Conservation (phyloP, 306 rosid species). For the Begonia loranthoides region DNA sequence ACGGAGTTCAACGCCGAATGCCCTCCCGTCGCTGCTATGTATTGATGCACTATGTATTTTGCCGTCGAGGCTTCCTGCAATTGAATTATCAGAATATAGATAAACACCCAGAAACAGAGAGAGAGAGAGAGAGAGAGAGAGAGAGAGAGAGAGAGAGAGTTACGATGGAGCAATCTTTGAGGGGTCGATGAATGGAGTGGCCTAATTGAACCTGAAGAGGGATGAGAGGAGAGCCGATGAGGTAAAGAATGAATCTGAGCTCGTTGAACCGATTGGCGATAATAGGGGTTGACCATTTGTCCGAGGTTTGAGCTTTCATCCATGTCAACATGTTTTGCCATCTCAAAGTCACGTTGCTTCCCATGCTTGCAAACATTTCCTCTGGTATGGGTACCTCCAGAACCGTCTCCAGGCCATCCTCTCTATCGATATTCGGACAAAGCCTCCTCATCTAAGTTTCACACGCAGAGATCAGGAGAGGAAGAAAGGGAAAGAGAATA, state of each 20-base stretch:
- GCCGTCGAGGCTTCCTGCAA: slow-evolving; percentile 91
- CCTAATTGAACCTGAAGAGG: slow-evolving; percentile 93
- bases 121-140: no score
- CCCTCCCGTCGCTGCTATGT: slow-evolving; percentile 92
- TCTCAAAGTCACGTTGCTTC: slow-evolving; percentile 40
- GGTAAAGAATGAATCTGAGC: slow-evolving; percentile 73
- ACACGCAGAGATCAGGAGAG: no score
- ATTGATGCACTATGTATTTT: slow-evolving; percentile 83
- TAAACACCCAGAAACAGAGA: neutral
- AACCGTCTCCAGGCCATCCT: slow-evolving; percentile 84
- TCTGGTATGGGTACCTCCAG: slow-evolving; percentile 91
- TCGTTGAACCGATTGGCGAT: slow-evolving; percentile 59
- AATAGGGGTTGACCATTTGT: slow-evolving; percentile 48
- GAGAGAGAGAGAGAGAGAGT: neutral
- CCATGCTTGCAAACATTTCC: slow-evolving; percentile 84
- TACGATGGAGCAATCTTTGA: slow-evolving; percentile 80
- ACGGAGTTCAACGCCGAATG: slow-evolving; percentile 64
- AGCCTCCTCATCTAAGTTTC: slow-evolving; percentile 44
- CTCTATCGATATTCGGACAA: slow-evolving; percentile 76
- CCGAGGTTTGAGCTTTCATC: slow-evolving; percentile 84
- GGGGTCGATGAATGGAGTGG: slow-evolving; percentile 59
- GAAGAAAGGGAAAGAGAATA: no score
- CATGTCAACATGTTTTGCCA: slow-evolving; percentile 80
- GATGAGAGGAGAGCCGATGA: slow-evolving; percentile 89
- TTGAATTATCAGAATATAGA: neutral